Base-by-base conservation (phyloP, 805 yeast genomes). In the Wickerhamomyces rabaulensis region DNA sequence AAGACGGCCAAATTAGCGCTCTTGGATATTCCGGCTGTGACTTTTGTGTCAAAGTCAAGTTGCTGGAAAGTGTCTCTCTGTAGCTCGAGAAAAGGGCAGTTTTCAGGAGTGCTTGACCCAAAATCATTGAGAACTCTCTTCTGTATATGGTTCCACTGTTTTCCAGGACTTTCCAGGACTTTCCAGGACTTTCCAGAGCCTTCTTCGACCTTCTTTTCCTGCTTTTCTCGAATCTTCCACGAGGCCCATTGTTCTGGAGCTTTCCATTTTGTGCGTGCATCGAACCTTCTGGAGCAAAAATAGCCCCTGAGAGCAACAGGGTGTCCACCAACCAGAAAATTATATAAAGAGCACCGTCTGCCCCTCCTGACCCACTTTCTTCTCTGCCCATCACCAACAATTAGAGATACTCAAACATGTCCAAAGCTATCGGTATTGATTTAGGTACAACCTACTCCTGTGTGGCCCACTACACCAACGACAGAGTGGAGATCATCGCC, bases 361-460 rank as follows among this genome's bases (percentile, higher is more conserved):
- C n/a, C 16, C 22, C 39, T 16, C 20, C 22, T 36, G 9, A 4
- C 15, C n/a, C 39, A 36, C 22, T 17, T 4, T 13, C 7, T 4
- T 13, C 7, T 12, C 2, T 19, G 20, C 7, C 39, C 9, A 33
- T 17, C 12, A 29, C 9, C 12, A 33, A 33, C 36, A 33, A 25
- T 17, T 7, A 16, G 9, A 33, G 20, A 33, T 16, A 33, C 16
- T 33, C n/a, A 42, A 66, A 45, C 35, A 76, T 76, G 80, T 70
- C 77, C 45, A 76, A 71, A 67, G 79, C 82, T 63, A 70, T 81
- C 60, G 90, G 96, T 73, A 89, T 89, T 71, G 96, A 89, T 79
- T 84, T 90, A 76, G 97, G 97, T 67, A 91, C 98, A 54, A 91
- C 98, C 6, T 91, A 91, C 79, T 91, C 97, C 12, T 91, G 97